Conservation (phyloP, 1,284 basidiomycete genomes). For the Sutorius eximius region DNA sequence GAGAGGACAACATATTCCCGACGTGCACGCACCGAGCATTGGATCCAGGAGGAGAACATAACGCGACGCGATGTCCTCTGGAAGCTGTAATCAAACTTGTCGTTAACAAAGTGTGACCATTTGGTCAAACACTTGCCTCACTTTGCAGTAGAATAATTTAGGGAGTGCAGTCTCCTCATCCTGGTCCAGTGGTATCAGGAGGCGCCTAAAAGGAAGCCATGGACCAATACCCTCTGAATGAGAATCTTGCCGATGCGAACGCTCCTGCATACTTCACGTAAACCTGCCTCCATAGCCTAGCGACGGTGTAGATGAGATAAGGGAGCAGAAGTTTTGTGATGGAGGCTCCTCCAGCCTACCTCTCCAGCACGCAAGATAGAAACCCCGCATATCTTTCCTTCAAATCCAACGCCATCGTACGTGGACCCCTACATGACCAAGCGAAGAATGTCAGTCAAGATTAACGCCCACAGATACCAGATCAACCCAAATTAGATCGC, state of each 20-base stretch:
- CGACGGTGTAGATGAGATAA: not conserved
- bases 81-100: constrained; percentile 57
- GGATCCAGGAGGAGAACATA: constrained; percentile 96
- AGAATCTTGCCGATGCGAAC: constrained; percentile 92
- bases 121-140: constrained; percentile 24
- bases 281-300: constrained; percentile 91
- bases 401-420: constrained; percentile 88
- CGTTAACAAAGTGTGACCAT: not conserved
- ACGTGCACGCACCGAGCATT: constrained; percentile 78
- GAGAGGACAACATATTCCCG: not conserved
- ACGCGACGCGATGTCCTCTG: constrained; percentile 87
- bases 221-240: constrained; percentile 75
- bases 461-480: too few species aligned
- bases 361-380: constrained; percentile 89
- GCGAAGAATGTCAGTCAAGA: too few species aligned
- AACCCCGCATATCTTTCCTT: constrained; percentile 93
- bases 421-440: constrained; percentile 58
- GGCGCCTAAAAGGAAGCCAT: constrained; percentile 1
- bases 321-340: not conserved
- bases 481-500: not conserved
- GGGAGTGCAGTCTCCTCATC: constrained; percentile 91
- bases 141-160: constrained; percentile 89
- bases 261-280: constrained; percentile 91
- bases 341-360: constrained; percentile 41
- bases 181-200: constrained; percentile 39